phyloP scores from a whole-genome alignment of 129 eudicot species.

The Silybum marianum region DNA sequence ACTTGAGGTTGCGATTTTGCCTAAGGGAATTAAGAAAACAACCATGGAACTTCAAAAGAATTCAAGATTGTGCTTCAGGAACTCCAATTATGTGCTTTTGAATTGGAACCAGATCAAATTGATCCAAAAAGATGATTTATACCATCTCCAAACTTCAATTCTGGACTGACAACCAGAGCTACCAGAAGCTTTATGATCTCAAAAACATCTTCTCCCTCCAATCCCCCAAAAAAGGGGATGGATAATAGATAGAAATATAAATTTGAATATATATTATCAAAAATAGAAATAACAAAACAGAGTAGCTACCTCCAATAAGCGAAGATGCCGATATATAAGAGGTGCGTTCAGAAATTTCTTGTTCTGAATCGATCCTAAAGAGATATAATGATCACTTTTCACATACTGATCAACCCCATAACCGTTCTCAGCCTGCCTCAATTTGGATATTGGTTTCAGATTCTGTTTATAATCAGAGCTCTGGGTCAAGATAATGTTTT shows the following conservation, averaged over 20 bases:
- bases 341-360: conserved; percentile 43
- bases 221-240: background rate
- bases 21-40: background rate
- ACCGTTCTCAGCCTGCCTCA: conserved; percentile 16
- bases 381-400: conserved; percentile 14
- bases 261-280: conserved; percentile 1
- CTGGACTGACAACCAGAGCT: too few relatives aligned
- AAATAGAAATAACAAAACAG: background rate
- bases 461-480: conserved; percentile 9
- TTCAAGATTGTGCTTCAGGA: background rate
- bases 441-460: conserved; percentile 9
- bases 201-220: background rate
- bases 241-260: background rate
- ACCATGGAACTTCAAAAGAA: background rate
- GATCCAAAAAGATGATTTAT: background rate
- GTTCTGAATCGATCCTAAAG: conserved; percentile 22
- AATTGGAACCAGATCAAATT: conserved; percentile 1
- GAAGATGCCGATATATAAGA: conserved; percentile 72
- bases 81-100: background rate
- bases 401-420: conserved; percentile 9
- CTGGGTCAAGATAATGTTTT: background rate
- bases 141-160: background rate
- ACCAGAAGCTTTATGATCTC: background rate
- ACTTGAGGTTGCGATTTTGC: background rate
- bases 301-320: conserved; percentile 63